Percentiles rank a stretch among this genome's conserved stretches.
Conservation (phyloP, 2,329 filamentous ascomycete species). For the Mycosphaerella sp. region DNA sequence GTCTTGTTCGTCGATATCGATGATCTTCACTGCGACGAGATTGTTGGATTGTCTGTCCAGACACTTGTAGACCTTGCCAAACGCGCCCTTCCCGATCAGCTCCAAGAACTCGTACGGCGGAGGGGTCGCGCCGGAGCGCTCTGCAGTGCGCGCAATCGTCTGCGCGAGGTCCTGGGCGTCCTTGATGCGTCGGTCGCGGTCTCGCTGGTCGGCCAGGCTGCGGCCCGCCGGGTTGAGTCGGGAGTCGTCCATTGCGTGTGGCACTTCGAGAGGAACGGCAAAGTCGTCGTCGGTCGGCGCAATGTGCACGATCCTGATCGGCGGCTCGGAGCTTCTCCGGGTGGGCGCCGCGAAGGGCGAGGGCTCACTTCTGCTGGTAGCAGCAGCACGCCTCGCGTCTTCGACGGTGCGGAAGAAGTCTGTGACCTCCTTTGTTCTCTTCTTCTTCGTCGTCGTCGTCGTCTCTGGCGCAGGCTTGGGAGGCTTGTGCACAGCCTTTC, state of each 20-base stretch:
- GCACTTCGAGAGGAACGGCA: no score
- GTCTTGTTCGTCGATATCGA: slow-evolving; percentile 75
- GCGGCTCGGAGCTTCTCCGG: no score
- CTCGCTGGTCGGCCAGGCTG: slow-evolving; percentile 19
- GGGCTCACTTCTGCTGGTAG: neutral
- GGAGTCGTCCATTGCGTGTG: slow-evolving; percentile 27
- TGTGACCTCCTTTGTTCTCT: neutral
- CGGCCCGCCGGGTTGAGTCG: slow-evolving; percentile 24
- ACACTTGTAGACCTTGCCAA: slow-evolving; percentile 67
- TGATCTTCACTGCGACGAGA: slow-evolving; percentile 72
- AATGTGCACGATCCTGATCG: no score
- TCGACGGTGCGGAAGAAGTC: neutral
- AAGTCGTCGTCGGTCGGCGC: no score
- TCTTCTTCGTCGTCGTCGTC: neutral
- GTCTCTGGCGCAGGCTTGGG: neutral
- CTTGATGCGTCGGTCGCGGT: slow-evolving; percentile 40
- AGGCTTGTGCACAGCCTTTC: no score
- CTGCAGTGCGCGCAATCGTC: slow-evolving; percentile 56
- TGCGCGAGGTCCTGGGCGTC: slow-evolving; percentile 67
- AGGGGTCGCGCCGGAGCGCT: slow-evolving; percentile 53
- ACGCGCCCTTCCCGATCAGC: slow-evolving; percentile 68
- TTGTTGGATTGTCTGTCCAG: slow-evolving; percentile 39
- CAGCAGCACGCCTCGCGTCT: neutral
- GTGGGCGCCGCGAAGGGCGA: no score
- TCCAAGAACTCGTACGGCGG: slow-evolving; percentile 65